Evolutionary conservation across 148 eudicot genomes (phyloP).

Genomic region (Cornus controversa): DNA sequence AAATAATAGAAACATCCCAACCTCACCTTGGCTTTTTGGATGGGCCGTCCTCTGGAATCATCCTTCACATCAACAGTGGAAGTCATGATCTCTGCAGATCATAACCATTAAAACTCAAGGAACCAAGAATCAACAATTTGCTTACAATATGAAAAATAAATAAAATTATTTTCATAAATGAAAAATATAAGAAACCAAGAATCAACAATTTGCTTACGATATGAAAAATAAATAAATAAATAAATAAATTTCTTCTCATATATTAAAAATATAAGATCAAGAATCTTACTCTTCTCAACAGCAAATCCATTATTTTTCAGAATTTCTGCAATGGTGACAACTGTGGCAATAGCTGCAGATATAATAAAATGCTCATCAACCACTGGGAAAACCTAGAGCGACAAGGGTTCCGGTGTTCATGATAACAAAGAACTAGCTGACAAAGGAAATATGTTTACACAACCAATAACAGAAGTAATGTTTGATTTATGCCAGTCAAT

Average conservation of each 20-base stretch:
- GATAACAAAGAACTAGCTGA: background rate
- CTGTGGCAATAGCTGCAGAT: background rate
- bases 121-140: background rate
- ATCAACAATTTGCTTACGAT: slow-evolving; percentile 3
- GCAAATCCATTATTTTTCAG: slow-evolving; percentile 52
- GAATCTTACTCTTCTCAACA: slow-evolving; percentile 50
- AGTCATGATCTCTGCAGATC: slow-evolving; percentile 55
- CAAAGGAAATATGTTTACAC: background rate
- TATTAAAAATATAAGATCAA: background rate
- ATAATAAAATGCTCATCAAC: background rate
- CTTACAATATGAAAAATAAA: background rate
- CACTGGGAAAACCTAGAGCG: background rate
- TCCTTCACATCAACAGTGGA: slow-evolving; percentile 74
- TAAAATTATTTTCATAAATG: background rate
- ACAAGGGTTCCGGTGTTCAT: background rate
- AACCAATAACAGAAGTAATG: background rate
- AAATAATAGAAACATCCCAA: background rate
- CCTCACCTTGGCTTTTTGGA: slow-evolving; percentile 74
- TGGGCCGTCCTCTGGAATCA: slow-evolving; percentile 64
- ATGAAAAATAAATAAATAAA: background rate
- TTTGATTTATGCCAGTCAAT: background rate
- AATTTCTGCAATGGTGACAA: slow-evolving; percentile 36
- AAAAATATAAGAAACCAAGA: background rate
- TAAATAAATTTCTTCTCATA: slow-evolving; percentile 6
- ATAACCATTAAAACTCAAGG: background rate